Evolutionary conservation across 2,329 filamentous ascomycete genomes (phyloP).

Genomic region (Alternaria brassicae): DNA sequence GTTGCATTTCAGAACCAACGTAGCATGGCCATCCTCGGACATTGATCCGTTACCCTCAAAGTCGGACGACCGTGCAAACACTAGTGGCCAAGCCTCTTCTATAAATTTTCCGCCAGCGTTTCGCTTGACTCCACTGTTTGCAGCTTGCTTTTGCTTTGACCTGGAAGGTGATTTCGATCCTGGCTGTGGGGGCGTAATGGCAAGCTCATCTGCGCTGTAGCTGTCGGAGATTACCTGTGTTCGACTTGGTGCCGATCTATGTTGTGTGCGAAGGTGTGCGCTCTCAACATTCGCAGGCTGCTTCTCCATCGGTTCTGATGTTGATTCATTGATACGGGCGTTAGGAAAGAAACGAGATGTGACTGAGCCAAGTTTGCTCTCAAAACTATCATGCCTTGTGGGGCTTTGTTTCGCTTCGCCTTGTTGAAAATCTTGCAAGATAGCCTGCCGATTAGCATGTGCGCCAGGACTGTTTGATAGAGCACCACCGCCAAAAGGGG

Average conservation of each 20-base stretch:
- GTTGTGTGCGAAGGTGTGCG: slow-evolving; percentile 21
- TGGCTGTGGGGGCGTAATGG: slow-evolving; percentile 5
- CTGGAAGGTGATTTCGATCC: slow-evolving; percentile 3
- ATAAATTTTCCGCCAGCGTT: background rate
- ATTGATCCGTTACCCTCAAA: slow-evolving; percentile 1
- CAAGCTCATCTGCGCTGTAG: slow-evolving; percentile 30
- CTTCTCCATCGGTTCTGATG: background rate
- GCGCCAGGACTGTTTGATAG: background rate
- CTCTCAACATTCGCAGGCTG: background rate
- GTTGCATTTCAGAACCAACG: slow-evolving; percentile 4
- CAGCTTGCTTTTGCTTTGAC: background rate
- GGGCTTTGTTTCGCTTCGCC: slow-evolving; percentile 10
- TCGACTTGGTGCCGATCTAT: slow-evolving; percentile 12
- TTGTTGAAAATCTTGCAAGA: slow-evolving; percentile 22
- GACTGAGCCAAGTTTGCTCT: background rate
- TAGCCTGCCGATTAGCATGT: background rate
- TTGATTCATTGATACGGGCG: slow-evolving; percentile 35
- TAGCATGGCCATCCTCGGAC: slow-evolving; percentile 1
- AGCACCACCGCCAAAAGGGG: slow-evolving; percentile 6
- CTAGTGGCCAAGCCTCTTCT: slow-evolving; percentile 22
- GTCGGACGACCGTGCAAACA: slow-evolving; percentile 25
- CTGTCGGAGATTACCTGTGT: background rate
- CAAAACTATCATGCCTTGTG: background rate
- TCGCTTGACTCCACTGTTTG: slow-evolving; percentile 5
- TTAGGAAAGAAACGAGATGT: slow-evolving; percentile 25